Evolutionary conservation across 441 rosid genomes (phyloP).

Genomic region (Gossypium schwendimanii): DNA sequence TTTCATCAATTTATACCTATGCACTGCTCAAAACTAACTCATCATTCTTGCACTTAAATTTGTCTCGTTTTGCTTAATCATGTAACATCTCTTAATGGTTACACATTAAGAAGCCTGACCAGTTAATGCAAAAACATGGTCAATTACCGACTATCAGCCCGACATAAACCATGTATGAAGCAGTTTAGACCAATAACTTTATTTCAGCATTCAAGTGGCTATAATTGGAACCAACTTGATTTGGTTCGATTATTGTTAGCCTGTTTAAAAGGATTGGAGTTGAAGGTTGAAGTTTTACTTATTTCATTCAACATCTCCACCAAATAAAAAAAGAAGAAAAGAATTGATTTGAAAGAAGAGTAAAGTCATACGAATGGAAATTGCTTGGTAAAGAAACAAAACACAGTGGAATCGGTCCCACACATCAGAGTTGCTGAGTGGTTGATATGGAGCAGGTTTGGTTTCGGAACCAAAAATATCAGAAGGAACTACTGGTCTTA

Average conservation of each 20-base stretch:
- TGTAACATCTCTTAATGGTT: too few species aligned
- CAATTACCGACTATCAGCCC: too few species aligned
- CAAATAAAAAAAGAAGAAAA: not conserved
- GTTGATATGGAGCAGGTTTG: too few species aligned
- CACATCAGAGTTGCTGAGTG: too few species aligned
- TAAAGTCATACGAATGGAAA: not conserved
- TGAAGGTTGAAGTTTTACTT: not conserved
- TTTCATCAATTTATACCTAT: not conserved
- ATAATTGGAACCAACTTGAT: not conserved
- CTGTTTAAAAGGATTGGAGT: not conserved
- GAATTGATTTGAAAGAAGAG: not conserved
- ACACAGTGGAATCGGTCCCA: not conserved
- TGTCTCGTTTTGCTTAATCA: not conserved
- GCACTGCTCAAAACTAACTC: not conserved
- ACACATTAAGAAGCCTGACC: too few species aligned
- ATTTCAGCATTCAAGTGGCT: not conserved
- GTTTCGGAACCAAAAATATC: too few species aligned
- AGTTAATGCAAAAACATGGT: too few species aligned
- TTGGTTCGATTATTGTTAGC: not conserved
- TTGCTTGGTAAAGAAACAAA: not conserved
- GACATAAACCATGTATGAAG: too few species aligned
- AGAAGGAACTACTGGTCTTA: too few species aligned
- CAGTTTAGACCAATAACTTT: too few species aligned
- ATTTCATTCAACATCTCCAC: not conserved
- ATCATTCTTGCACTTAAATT: conserved; percentile 15